These are phyloP conservation scores for Termitomyces sp. DNA, from an alignment of 768 basidiomycete species.

Conservation along the genomic window DNA sequence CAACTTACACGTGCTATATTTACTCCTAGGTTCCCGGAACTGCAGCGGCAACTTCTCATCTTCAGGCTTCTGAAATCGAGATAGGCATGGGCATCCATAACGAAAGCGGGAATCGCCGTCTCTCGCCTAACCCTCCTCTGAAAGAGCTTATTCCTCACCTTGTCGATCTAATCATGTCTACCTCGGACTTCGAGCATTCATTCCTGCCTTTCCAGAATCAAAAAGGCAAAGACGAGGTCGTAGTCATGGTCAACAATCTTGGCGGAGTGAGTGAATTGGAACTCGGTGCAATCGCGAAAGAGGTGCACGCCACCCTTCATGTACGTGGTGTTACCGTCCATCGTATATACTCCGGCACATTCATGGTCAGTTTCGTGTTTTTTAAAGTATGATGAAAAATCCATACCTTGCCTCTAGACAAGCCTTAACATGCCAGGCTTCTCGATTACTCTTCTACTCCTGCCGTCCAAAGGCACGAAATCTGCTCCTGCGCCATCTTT, in stretches of 20 bases:
- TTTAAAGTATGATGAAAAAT: background rate
- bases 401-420: constrained; percentile 42
- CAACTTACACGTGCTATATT: background rate
- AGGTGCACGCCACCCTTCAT: constrained; percentile 51
- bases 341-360: constrained; percentile 71
- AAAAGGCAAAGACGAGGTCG: constrained; percentile 60
- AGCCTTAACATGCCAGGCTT: constrained; percentile 93
- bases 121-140: constrained; percentile 69
- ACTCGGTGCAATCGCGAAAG: constrained; percentile 60
- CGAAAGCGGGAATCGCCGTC: constrained; percentile 66
- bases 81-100: constrained; percentile 93
- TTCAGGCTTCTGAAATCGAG: constrained; percentile 66
- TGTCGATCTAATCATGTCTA: constrained; percentile 65
- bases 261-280: constrained; percentile 85
- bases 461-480: constrained; percentile 44
- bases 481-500: constrained; percentile 30
- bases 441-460: constrained; percentile 74
- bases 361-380: constrained; percentile 53
- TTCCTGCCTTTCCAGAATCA: constrained; percentile 56
- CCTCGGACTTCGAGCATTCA: constrained; percentile 67
- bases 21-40: constrained; percentile 69
- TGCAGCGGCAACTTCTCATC: constrained; percentile 45
- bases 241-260: constrained; percentile 83
- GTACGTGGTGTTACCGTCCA: constrained; percentile 49
- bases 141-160: constrained; percentile 65